Percentiles rank a stretch among this genome's conserved stretches.
Conservation (phyloP, 2,329 filamentous ascomycete genomes). For the Karstenula rhodostoma region DNA sequence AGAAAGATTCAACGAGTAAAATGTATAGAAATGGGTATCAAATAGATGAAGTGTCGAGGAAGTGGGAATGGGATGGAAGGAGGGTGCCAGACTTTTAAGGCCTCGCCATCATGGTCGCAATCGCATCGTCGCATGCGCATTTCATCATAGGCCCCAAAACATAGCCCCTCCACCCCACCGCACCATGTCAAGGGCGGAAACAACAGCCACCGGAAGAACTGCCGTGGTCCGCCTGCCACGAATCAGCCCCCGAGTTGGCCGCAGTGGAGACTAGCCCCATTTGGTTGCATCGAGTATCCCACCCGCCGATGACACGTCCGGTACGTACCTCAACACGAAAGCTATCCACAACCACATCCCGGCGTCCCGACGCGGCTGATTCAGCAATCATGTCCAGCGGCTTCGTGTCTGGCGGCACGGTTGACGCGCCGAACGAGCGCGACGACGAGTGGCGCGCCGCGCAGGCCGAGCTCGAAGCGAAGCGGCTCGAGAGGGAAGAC, state of each 20-base stretch:
- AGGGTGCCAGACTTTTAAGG: slow-evolving; percentile 5
- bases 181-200: not conserved
- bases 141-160: slow-evolving; percentile 14
- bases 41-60: not conserved
- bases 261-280: slow-evolving; percentile 4
- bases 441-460: slow-evolving; percentile 71
- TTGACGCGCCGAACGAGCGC: slow-evolving; percentile 52
- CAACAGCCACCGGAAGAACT: slow-evolving; percentile 11
- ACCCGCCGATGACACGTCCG: not conserved
- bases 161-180: slow-evolving; percentile 3
- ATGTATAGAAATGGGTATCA: slow-evolving; percentile 2
- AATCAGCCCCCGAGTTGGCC: slow-evolving; percentile 8
- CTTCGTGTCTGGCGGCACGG: slow-evolving; percentile 61
- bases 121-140: slow-evolving; percentile 7
- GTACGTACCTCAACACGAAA: slow-evolving; percentile 1
- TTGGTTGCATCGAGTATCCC: not conserved
- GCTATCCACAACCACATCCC: slow-evolving; percentile 6
- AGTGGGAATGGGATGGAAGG: slow-evolving; percentile 1
- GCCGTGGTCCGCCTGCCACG: not conserved
- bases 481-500: slow-evolving; percentile 64
- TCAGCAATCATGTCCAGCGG: slow-evolving; percentile 53
- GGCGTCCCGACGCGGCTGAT: not conserved
- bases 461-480: slow-evolving; percentile 69
- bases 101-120: not conserved
- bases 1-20: slow-evolving; percentile 29